These are phyloP conservation scores for Samsoniella hepiali DNA, from an alignment of 2,329 filamentous ascomycete species.

Conservation along the genomic window DNA sequence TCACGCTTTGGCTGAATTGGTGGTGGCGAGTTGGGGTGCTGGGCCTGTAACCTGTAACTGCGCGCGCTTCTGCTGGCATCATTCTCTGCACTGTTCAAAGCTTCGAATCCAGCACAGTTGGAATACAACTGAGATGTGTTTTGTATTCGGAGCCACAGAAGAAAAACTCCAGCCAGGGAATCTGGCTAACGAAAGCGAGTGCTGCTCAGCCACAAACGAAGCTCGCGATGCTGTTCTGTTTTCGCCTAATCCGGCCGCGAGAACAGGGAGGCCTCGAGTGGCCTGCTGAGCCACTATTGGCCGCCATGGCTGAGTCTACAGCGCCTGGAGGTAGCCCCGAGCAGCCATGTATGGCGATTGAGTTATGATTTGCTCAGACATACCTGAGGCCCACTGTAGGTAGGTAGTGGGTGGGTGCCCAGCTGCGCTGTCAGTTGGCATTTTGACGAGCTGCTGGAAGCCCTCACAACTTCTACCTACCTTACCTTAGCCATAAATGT, in stretches of 20 bases:
- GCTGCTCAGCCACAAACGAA: neutral
- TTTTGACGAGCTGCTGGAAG: too few species aligned
- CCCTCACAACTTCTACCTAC: too few species aligned
- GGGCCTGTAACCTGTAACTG: neutral
- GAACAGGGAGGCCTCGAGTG: neutral
- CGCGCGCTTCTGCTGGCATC: neutral
- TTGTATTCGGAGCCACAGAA: neutral
- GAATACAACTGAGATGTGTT: too few species aligned
- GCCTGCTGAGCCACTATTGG: slow-evolving; percentile 3
- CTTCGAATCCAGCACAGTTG: too few species aligned
- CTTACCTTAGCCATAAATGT: too few species aligned
- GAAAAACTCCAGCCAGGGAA: neutral
- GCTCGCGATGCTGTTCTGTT: neutral
- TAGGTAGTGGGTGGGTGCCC: too few species aligned
- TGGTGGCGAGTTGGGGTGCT: neutral
- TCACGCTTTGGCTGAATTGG: neutral
- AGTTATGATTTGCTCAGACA: too few species aligned
- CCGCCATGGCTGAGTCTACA: neutral
- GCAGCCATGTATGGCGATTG: too few species aligned
- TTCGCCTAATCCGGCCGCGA: neutral
- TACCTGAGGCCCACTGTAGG: too few species aligned
- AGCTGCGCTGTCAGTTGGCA: too few species aligned
- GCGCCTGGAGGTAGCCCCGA: too few species aligned
- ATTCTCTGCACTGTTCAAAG: neutral
- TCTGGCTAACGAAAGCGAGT: neutral